A percentile compares a stretch with the other conserved stretches of the same genome.
Evolutionary conservation across 2,329 filamentous ascomycete genomes (phyloP).

Genomic region (Beauveria australis): DNA sequence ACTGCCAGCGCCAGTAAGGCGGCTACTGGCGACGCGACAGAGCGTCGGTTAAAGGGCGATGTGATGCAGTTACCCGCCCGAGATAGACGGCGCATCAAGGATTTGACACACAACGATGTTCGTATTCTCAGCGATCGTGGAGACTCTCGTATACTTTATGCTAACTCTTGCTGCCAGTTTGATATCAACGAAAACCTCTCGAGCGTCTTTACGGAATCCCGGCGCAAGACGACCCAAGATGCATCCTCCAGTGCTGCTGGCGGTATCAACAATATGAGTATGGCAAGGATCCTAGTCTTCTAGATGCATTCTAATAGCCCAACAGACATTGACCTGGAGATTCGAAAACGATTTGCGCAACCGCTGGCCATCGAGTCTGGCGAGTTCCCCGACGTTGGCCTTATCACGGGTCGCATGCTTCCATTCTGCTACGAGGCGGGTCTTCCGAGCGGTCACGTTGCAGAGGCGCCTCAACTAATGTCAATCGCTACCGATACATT

Average conservation of each 20-base stretch:
- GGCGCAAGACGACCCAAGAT: constrained; percentile 43
- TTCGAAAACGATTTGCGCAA: constrained; percentile 56
- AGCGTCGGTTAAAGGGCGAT: constrained; percentile 58
- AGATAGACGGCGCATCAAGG: constrained; percentile 59
- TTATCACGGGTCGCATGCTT: constrained; percentile 57
- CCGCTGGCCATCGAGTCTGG: constrained; percentile 60
- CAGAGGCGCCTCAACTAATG: constrained; percentile 56
- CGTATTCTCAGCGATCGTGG: constrained; percentile 19
- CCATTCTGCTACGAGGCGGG: constrained; percentile 62
- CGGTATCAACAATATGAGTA: constrained; percentile 74
- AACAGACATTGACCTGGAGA: constrained; percentile 57
- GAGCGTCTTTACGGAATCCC: constrained; percentile 43
- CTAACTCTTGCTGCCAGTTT: constrained; percentile 28
- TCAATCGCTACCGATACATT: constrained; percentile 58
- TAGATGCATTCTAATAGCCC: constrained; percentile 14
- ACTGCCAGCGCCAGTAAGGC: constrained; percentile 50
- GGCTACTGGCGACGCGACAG: constrained; percentile 55
- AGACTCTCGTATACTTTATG: background rate
- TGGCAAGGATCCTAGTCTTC: constrained; percentile 22
- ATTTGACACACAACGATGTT: constrained; percentile 54
- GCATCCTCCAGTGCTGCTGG: constrained; percentile 58
- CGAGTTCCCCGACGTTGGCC: constrained; percentile 58
- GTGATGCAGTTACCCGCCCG: constrained; percentile 63
- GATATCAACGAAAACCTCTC: constrained; percentile 47
- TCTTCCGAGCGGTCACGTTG: constrained; percentile 48